phyloP scores from a whole-genome alignment of 306 rosid species.

The Cotoneaster glaucophyllus region DNA sequence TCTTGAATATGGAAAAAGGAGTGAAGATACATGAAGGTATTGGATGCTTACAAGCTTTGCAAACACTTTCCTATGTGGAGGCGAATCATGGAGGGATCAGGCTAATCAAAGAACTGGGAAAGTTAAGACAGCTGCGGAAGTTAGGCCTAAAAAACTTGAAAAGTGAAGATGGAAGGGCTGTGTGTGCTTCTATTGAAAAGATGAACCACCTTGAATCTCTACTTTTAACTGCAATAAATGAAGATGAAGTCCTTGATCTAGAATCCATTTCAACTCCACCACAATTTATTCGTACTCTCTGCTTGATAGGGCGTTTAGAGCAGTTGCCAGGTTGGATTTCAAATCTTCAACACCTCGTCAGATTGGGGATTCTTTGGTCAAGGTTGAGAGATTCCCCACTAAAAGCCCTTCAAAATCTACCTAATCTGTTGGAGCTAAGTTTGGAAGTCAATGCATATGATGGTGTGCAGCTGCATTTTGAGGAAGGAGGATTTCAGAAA shows the following conservation, averaged over 20 bases:
- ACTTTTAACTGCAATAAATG: not conserved
- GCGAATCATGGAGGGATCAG: not conserved
- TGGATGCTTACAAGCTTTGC: slow-evolving; percentile 7
- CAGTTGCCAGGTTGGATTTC: slow-evolving; percentile 13
- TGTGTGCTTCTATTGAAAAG: not conserved
- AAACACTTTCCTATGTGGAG: not conserved
- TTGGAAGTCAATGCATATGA: not conserved
- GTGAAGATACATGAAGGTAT: not conserved
- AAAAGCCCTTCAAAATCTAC: not conserved
- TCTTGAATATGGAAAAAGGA: no score
- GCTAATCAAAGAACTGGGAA: not conserved
- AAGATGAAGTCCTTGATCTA: slow-evolving; percentile 15
- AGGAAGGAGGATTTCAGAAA: not conserved
- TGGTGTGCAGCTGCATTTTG: not conserved
- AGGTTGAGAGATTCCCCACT: not conserved
- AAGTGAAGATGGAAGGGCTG: not conserved
- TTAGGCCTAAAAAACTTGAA: not conserved
- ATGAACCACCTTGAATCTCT: slow-evolving; percentile 10
- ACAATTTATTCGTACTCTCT: not conserved
- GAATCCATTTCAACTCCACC: slow-evolving; percentile 1
- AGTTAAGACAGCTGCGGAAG: not conserved
- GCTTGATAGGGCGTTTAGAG: not conserved
- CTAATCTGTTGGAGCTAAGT: not conserved
- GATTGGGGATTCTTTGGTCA: not conserved
- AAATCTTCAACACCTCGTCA: not conserved